Base-by-base conservation (phyloP, 768 basidiomycete species). In the Suillus occidentalis region DNA sequence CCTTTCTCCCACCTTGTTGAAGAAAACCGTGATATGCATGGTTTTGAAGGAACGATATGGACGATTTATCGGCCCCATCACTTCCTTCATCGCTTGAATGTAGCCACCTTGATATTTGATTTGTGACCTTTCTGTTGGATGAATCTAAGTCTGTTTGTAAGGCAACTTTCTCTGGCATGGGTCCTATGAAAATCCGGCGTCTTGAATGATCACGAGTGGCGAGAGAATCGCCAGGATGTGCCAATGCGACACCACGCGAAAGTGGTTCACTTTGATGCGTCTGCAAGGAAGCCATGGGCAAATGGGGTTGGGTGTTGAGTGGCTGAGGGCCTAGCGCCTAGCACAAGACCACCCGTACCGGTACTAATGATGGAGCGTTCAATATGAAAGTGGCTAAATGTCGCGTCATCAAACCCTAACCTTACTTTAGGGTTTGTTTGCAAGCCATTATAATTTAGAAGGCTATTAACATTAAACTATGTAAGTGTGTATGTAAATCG, bases 131-230 rank as follows among this genome's bases (percentile, higher is more conserved):
- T 60, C 66, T 73, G 63, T 56, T 49, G 20, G 47, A 63, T 53
- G n/a, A 70, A 63, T 47, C 71, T n/a, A 72, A 73, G 67, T 85
- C 81, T 53, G 77, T 75, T 60, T 73, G 31, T 4, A 4, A 76
- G 61, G 86, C 75, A 63, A 86, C 80, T 63, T 82, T 85, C 71
- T 89, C 87, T 14, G 91, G 91, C 80, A 93, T 82, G 4, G 92
- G 89, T 0, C 92, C 92, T 52, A 94, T 80, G 75, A 93, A 93
- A 61, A 89, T 74, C 37, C 92, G 83, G 62, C 80, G 80, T 65
- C 78, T 79, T 36, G 69, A 73, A 73, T 83, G 66, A 36, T 72
- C 75, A 60, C 63, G 25, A n/a, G 49, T 49, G n/a, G 58, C 40
- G 40, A 59, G 40, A 18, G 40, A 42, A 28, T 59, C 58, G 58